phyloP scores from a whole-genome alignment of 2,329 filamentous ascomycete species.

The Calonectria leucothoes region DNA sequence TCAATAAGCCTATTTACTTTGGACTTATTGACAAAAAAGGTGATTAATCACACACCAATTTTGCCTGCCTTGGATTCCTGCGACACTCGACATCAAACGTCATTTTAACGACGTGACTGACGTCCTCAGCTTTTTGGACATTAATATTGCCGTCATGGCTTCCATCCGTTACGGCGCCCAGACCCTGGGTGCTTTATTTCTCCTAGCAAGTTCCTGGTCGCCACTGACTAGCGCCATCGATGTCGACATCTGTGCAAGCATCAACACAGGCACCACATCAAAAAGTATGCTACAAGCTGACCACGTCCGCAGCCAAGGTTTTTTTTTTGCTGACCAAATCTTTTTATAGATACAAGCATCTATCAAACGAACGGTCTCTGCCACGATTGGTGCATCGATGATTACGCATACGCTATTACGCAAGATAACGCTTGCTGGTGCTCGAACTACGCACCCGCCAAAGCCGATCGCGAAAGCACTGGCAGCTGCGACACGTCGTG shows the following conservation, averaged over 20 bases:
- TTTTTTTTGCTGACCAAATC: background rate
- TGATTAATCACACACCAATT: conserved; percentile 25
- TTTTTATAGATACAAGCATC: conserved; percentile 60
- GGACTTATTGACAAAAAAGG: conserved; percentile 37
- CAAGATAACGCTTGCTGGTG: conserved; percentile 79
- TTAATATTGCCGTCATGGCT: conserved; percentile 35
- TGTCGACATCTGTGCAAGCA: conserved; percentile 48
- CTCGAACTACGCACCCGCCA: conserved; percentile 72
- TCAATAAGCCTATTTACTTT: conserved; percentile 26
- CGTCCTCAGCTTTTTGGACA: conserved; percentile 1
- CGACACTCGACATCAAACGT: background rate
- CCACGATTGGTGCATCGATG: conserved; percentile 64
- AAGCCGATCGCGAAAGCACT: conserved; percentile 52
- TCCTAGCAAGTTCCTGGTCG: conserved; percentile 41
- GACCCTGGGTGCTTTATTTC: conserved; percentile 33
- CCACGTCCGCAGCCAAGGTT: background rate
- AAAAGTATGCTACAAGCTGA: conserved; percentile 44
- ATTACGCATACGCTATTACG: conserved; percentile 76
- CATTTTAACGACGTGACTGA: background rate
- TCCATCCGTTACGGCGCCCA: conserved; percentile 32
- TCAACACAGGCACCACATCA: conserved; percentile 49
- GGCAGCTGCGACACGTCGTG: conserved; percentile 68
- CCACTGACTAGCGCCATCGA: conserved; percentile 40
- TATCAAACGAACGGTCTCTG: conserved; percentile 80
- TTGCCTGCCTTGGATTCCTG: background rate